Evolutionary conservation across 1,284 basidiomycete genomes (phyloP), one percentile per base, ranked within the genome.

Genomic region (Cystobasidium pallidum): DNA sequence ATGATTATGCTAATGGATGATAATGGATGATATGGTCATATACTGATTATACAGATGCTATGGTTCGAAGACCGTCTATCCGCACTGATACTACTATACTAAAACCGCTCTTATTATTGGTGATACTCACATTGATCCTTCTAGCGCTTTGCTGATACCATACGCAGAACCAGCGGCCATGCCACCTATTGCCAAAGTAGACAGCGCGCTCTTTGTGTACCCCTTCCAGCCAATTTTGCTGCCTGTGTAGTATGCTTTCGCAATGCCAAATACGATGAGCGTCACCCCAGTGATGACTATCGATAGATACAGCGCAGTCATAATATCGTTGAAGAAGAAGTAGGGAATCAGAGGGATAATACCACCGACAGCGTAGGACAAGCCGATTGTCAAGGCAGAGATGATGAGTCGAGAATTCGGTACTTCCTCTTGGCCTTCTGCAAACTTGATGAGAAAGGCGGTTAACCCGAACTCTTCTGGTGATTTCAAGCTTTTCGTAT

Each of bases 351-450:
- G 59, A 19, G 76, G 76, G 78, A 95, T 90, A 66, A 93, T 84
- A 45, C 93, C 93, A 67, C 93, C 93, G 70, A 94, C 55, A 78
- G 94, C 84, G 84, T 91, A 89, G 2, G 91, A 90, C 79, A 90
- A 85, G 66, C 94, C 94, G 79, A 97, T 96, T 0, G 94, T 97
- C 76, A 95, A 86, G 0, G 94, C 94, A 1, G 91, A 94, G 58
- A 89, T 85, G 82, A 92, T 96, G 72, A 86, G 78, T 32, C 85
- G 77, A 83, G 83, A 77, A 84, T 85, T 85, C 0, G 90, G 89
- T 39, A 91, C 86, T 82, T 96, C 93, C 85, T 94, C 92, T 75
- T 95, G 81, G 26, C 92, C 91, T 80, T 92, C 90, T 36, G 93
- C 92, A 78, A 96, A 96, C 82, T 92, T 72, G 52, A 95, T 85